Evolutionary conservation across 371 early-diverging fungal species (phyloP).

Genomic region (Phascolomyces articulosus): DNA sequence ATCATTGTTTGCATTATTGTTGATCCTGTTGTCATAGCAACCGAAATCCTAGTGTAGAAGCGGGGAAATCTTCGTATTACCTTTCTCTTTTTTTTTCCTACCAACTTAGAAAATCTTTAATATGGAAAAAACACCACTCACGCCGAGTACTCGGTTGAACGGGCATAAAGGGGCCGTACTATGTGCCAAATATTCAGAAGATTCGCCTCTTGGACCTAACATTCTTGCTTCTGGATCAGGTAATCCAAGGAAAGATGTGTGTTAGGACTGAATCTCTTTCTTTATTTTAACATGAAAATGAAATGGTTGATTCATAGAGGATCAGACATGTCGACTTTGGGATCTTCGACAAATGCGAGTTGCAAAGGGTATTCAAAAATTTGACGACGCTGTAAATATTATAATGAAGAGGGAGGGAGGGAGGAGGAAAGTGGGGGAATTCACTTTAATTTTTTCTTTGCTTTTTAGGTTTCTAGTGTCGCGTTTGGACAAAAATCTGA

Average conservation of each 20-base stretch:
- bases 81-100: too few species aligned
- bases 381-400: slow-evolving; percentile 33
- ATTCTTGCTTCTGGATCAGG: slow-evolving; percentile 28
- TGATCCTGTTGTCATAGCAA: too few species aligned
- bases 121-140: slow-evolving; percentile 7
- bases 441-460: neutral
- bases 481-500: slow-evolving; percentile 37
- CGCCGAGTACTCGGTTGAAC: slow-evolving; percentile 11
- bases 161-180: slow-evolving; percentile 22
- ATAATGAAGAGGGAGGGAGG: neutral
- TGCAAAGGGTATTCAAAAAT: slow-evolving; percentile 33
- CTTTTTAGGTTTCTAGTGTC: slow-evolving; percentile 35
- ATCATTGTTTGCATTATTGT: too few species aligned
- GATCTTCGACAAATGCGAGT: slow-evolving; percentile 30
- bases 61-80: too few species aligned
- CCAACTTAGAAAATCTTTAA: too few species aligned
- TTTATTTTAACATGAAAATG: too few species aligned
- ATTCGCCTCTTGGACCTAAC: slow-evolving; percentile 10
- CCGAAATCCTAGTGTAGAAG: too few species aligned
- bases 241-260: too few species aligned
- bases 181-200: slow-evolving; percentile 12
- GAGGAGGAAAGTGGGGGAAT: neutral
- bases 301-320: slow-evolving; percentile 30
- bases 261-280: neutral
- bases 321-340: slow-evolving; percentile 51